Base-by-base conservation (phyloP, 129 eudicot genomes). In the Artemisia annua region DNA sequence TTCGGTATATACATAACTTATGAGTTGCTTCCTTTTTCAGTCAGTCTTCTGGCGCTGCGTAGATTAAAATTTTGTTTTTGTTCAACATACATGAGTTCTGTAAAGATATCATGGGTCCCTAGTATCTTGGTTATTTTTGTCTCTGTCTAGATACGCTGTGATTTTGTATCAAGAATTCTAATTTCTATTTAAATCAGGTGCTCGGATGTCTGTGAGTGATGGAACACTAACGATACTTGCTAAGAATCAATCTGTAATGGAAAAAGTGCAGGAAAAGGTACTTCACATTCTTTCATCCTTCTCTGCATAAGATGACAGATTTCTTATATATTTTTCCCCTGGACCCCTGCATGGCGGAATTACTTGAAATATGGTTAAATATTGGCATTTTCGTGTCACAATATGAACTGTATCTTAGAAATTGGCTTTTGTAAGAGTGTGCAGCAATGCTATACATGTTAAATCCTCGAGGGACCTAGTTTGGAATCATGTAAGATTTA, bases 241-340 rank as follows among this genome's bases (percentile, higher is more conserved):
- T 30, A 94, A 94, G 80, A 88, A 94, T 81, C 91, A 84, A 72
- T 55, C 79, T 18, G 85, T 84, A 18, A 64, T 94, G 91, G 96
- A 90, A 24, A 89, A 75, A 84, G 87, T 90, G 68, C 89, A 67
- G 74, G 98, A 90, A 67, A 90, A 90, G 98, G 98, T 94, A 84
- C 52, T 15, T 63, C 53, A 67, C 75, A 32, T 66, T 75, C 11
- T 74, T 75, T 63, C 64, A 19, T 17, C 2, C 15, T 13, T 3
- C 13, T 56, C 28, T 48, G 59, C 68, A 24, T 72, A n/a, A 56
- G 12, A 50, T 46, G 59, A 28, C 69, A 48, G 30, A 72, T 60
- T 60, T 72, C 32, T 15, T 64, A 17, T 67, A 18, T 61, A 30
- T 73, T 13, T 52, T 17, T 32, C n/a, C 69, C 22, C 6, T 30